A percentile compares a stretch with the other conserved stretches of the same genome.
phyloP scores from a whole-genome alignment of 2,329 filamentous ascomycete genomes.

The Parastagonospora nodorum region DNA sequence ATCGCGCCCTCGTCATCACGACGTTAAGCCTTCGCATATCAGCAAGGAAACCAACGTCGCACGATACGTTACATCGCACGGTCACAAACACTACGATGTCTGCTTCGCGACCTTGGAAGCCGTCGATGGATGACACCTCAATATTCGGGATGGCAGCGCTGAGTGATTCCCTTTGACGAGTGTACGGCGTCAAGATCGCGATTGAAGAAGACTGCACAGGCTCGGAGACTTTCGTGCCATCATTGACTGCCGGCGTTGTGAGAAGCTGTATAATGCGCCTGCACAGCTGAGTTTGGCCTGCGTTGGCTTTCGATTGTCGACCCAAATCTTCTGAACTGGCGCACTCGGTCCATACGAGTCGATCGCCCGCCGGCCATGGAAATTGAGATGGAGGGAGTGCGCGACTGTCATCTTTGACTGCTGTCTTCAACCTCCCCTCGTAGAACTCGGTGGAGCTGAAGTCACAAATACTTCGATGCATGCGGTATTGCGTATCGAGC shows the following conservation, averaged over 20 bases:
- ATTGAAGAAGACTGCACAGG: constrained; percentile 29
- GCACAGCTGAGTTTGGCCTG: constrained; percentile 47
- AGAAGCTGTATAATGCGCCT: constrained; percentile 42
- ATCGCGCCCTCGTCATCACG: constrained; percentile 48
- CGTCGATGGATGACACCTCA: constrained; percentile 50
- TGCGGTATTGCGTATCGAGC: constrained; percentile 54
- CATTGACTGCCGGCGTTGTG: background rate
- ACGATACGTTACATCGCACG: constrained; percentile 48
- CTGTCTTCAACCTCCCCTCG: constrained; percentile 42
- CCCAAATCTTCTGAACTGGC: constrained; percentile 44
- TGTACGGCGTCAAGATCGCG: constrained; percentile 51
- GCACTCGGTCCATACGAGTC: constrained; percentile 48
- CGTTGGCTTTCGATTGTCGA: constrained; percentile 48
- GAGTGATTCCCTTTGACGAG: constrained; percentile 43
- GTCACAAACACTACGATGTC: constrained; percentile 53
- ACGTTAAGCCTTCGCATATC: constrained; percentile 51
- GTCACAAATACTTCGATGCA: constrained; percentile 49
- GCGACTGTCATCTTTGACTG: constrained; percentile 24
- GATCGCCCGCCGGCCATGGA: constrained; percentile 21
- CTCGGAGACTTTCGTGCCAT: background rate
- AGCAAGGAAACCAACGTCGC: constrained; percentile 49
- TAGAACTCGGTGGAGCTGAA: constrained; percentile 52
- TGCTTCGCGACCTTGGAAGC: constrained; percentile 52
- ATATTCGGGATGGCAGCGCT: constrained; percentile 22
- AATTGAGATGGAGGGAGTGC: constrained; percentile 28